phyloP scores from a whole-genome alignment of 2,329 filamentous ascomycete species.

The Hymenoscyphus linearis region DNA sequence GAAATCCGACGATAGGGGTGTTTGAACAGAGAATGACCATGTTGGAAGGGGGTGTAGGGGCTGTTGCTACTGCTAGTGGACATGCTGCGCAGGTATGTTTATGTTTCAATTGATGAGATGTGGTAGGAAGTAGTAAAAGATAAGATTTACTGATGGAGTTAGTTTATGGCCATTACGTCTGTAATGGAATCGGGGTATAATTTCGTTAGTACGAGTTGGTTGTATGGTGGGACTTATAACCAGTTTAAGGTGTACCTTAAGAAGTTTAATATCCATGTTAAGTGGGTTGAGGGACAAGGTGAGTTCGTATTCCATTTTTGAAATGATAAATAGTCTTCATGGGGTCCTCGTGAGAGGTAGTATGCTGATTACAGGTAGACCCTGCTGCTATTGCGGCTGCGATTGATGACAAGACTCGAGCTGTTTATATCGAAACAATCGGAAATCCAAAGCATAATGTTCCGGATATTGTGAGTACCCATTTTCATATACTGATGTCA shows the following conservation, averaged over 20 bases:
- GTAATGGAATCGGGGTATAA: conserved; percentile 60
- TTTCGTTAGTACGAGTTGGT: conserved; percentile 58
- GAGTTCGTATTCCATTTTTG: not conserved
- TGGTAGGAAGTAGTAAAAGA: not conserved
- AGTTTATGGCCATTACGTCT: conserved; percentile 59
- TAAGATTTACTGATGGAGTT: too few relatives aligned
- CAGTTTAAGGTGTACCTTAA: conserved; percentile 63
- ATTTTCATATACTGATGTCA: too few relatives aligned
- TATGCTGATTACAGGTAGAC: conserved; percentile 26
- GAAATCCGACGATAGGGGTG: conserved; percentile 48
- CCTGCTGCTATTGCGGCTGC: conserved; percentile 51
- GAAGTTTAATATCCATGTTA: conserved; percentile 57
- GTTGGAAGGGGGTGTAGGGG: conserved; percentile 61
- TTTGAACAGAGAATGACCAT: conserved; percentile 65
- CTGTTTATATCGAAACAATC: conserved; percentile 62
- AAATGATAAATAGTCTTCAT: too few relatives aligned
- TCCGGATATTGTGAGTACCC: conserved; percentile 45
- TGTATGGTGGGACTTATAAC: conserved; percentile 64
- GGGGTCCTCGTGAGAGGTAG: not conserved
- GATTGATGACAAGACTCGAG: conserved; percentile 63
- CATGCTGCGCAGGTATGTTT: conserved; percentile 55
- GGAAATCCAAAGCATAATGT: conserved; percentile 65
- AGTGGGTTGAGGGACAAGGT: conserved; percentile 54
- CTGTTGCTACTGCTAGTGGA: conserved; percentile 57
- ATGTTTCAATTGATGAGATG: too few relatives aligned